These are phyloP conservation scores for Melanomma pulvis-pyrius DNA, from an alignment of 495 filamentous ascomycete species.

Conservation along the genomic window DNA sequence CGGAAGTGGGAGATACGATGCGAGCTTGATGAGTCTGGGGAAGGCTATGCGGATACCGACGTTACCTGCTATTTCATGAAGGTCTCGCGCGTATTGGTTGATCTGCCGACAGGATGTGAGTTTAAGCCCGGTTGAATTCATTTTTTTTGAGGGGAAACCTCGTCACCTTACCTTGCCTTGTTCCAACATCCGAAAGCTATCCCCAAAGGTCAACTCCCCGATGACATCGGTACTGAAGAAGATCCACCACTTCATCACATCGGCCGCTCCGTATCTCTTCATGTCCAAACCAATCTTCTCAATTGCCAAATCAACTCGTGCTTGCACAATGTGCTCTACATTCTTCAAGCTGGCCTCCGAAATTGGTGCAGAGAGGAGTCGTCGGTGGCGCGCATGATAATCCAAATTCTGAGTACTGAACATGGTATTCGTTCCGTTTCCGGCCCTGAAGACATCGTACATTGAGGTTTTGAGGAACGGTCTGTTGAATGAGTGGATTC, in stretches of 20 bases:
- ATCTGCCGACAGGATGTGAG: background rate
- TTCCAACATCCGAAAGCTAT: slow-evolving; percentile 60
- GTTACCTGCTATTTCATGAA: background rate
- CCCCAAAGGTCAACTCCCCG: slow-evolving; percentile 60
- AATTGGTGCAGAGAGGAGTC: slow-evolving; percentile 4
- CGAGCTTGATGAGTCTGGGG: background rate
- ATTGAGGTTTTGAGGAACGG: slow-evolving; percentile 1
- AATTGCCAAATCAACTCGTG: background rate
- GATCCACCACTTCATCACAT: slow-evolving; percentile 61
- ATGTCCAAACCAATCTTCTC: slow-evolving; percentile 1
- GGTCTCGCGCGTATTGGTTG: slow-evolving; percentile 8
- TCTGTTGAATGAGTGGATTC: slow-evolving; percentile 1
- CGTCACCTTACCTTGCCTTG: slow-evolving; percentile 49
- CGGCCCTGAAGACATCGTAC: background rate
- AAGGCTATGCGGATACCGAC: background rate
- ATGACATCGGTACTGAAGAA: slow-evolving; percentile 63
- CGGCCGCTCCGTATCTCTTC: slow-evolving; percentile 31
- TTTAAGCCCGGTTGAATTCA: background rate
- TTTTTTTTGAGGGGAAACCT: background rate
- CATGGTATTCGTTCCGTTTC: background rate
- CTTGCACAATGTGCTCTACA: slow-evolving; percentile 2
- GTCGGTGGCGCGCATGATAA: slow-evolving; percentile 4
- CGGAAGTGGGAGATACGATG: background rate
- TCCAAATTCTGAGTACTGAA: slow-evolving; percentile 2
- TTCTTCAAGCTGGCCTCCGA: background rate